Evolutionary conservation across 768 basidiomycete genomes (phyloP).

Genomic region (Crucibulum laeve): DNA sequence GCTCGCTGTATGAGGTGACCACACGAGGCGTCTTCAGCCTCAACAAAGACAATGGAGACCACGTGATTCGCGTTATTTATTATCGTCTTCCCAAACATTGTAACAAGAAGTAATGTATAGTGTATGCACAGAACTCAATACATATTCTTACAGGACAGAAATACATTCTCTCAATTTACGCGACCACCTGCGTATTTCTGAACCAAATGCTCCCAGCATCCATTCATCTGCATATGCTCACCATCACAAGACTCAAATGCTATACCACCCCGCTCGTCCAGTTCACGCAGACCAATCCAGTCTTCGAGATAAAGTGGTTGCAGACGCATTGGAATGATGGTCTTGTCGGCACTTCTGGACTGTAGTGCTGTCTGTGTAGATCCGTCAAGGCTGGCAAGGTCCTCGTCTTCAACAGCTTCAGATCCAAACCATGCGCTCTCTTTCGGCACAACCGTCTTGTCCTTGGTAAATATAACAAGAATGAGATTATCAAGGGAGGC

Average conservation of each 20-base stretch:
- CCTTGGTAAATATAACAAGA: conserved; percentile 68
- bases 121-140: too few relatives aligned
- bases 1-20: too few relatives aligned
- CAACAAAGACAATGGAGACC: too few relatives aligned
- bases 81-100: too few relatives aligned
- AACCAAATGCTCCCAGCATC: conserved; percentile 58
- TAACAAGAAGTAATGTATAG: too few relatives aligned
- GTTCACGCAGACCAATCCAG: conserved; percentile 71
- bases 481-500: conserved; percentile 61
- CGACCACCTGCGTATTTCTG: conserved; percentile 32
- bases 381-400: neutral
- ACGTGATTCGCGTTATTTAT: too few relatives aligned
- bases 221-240: conserved; percentile 69
- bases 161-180: conserved; percentile 6
- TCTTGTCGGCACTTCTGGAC: conserved; percentile 2
- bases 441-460: conserved; percentile 78
- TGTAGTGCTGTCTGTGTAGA: neutral
- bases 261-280: conserved; percentile 66
- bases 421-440: conserved; percentile 88
- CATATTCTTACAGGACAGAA: neutral
- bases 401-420: conserved; percentile 40
- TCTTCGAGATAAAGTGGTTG: conserved; percentile 76
- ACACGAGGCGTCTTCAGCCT: too few relatives aligned
- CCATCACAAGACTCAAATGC: conserved; percentile 62
- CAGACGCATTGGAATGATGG: conserved; percentile 62